phyloP scores from a whole-genome alignment of 257 asterid genomes.

The Plectranthus barbatus region DNA sequence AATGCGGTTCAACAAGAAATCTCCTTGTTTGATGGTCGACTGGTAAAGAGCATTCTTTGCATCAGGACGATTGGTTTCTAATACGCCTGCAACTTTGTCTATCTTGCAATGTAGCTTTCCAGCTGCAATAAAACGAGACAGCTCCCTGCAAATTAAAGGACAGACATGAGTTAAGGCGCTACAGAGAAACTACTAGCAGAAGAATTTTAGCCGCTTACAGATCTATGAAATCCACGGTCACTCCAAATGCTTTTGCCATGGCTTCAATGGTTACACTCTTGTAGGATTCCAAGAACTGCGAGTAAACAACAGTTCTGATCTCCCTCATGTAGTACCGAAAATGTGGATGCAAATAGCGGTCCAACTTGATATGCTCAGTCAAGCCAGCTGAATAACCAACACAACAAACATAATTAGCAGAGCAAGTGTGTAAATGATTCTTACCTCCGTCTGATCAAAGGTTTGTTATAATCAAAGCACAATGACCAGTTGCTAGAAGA shows the following conservation, averaged over 20 bases:
- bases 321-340: conserved; percentile 86
- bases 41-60: conserved; percentile 91
- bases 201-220: conserved; percentile 29
- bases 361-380: conserved; percentile 66
- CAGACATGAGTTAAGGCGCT: neutral
- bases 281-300: conserved; percentile 85
- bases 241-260: conserved; percentile 87
- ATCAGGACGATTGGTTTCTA: conserved; percentile 91
- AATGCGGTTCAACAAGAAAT: conserved; percentile 80
- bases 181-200: too few relatives aligned
- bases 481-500: neutral
- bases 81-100: conserved; percentile 77
- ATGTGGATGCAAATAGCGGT: conserved; percentile 70
- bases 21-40: conserved; percentile 90
- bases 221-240: conserved; percentile 70
- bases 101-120: conserved; percentile 92
- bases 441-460: neutral
- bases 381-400: conserved; percentile 55
- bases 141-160: conserved; percentile 41
- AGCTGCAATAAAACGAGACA: conserved; percentile 74
- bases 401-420: neutral
- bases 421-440: neutral
- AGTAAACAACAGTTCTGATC: conserved; percentile 63
- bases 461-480: neutral
- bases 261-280: conserved; percentile 82